Evolutionary conservation across 306 rosid species (phyloP).

Genomic region (Cicer chorassanicum): DNA sequence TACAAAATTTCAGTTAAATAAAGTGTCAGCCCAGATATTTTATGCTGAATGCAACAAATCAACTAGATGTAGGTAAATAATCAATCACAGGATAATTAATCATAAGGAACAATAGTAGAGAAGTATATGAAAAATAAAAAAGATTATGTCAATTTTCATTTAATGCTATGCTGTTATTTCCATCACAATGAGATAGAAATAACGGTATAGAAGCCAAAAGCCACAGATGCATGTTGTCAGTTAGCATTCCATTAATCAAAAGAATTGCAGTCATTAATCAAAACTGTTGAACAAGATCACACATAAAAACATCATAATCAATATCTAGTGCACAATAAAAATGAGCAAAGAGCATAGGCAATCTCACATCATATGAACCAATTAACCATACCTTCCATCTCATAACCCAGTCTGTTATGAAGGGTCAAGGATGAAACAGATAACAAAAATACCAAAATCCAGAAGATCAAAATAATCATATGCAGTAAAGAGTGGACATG

Average conservation of each 20-base stretch:
- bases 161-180: background rate
- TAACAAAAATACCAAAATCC: background rate
- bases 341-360: background rate
- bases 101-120: background rate
- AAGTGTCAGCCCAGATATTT: background rate
- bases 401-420: background rate
- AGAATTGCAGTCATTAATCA: background rate
- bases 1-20: background rate
- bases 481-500: background rate
- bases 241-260: conserved; percentile 1
- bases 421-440: background rate
- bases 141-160: background rate
- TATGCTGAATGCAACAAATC: conserved; percentile 13
- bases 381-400: background rate
- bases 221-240: background rate
- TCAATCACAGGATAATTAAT: background rate
- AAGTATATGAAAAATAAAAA: background rate
- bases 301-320: background rate
- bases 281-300: background rate
- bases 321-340: background rate
- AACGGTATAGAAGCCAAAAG: conserved; percentile 13
- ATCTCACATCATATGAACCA: background rate
- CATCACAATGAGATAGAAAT: conserved; percentile 27
- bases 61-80: conserved; percentile 2
- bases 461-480: background rate